Evolutionary conservation across 2,329 filamentous ascomycete species (phyloP).

Genomic region (Teratosphaeriaceae sp.): DNA sequence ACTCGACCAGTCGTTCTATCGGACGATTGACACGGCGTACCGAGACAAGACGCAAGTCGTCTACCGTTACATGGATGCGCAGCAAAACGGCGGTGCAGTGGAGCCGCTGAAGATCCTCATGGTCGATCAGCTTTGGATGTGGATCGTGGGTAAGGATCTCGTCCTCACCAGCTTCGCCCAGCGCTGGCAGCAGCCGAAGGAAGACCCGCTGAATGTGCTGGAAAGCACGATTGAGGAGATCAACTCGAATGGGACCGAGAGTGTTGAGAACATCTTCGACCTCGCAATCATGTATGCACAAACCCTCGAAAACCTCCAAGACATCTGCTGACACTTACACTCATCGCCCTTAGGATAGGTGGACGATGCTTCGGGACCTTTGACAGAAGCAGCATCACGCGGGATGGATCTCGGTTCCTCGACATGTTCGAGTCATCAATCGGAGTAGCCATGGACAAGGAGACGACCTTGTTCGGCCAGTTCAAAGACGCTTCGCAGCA

Average conservation of each 20-base stretch:
- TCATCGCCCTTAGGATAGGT: too few relatives aligned
- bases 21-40: slow-evolving; percentile 54
- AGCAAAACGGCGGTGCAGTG: slow-evolving; percentile 14
- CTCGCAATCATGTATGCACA: slow-evolving; percentile 56
- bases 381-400: slow-evolving; percentile 50
- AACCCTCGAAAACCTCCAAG: too few relatives aligned
- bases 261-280: slow-evolving; percentile 55
- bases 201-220: slow-evolving; percentile 57
- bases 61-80: slow-evolving; percentile 50
- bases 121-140: slow-evolving; percentile 65
- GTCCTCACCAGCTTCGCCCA: slow-evolving; percentile 56
- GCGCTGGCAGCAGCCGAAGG: slow-evolving; percentile 53
- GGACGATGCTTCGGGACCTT: slow-evolving; percentile 42
- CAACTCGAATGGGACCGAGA: slow-evolving; percentile 56
- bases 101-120: slow-evolving; percentile 55
- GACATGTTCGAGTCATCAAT: slow-evolving; percentile 65
- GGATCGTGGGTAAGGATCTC: slow-evolving; percentile 52
- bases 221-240: slow-evolving; percentile 59
- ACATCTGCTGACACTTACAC: too few relatives aligned
- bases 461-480: slow-evolving; percentile 45
- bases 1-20: slow-evolving; percentile 60
- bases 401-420: slow-evolving; percentile 56
- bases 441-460: slow-evolving; percentile 34
- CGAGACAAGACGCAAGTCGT: slow-evolving; percentile 60
- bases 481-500: slow-evolving; percentile 55